Base-by-base conservation (phyloP, 768 basidiomycete genomes). In the Trichaptum fuscoviolaceum region DNA sequence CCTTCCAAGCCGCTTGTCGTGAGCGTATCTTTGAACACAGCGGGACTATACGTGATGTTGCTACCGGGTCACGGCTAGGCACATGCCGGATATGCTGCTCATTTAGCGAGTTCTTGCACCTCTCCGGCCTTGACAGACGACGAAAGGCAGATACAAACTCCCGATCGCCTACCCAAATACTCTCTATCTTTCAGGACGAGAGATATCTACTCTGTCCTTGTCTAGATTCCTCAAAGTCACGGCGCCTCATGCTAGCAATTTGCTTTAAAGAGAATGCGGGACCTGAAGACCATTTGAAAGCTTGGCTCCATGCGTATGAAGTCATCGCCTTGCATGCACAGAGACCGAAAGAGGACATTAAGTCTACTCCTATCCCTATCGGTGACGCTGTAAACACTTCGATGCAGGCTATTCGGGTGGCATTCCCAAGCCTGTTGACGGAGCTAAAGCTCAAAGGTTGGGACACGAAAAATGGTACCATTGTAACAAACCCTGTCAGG, bases 51-150 rank as follows among this genome's bases (percentile, higher is more conserved):
- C 76, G 81, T 17, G 78, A 83, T 62, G 65, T 73, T 6, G 57
- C 67, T n/a, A 77, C 77, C 6, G 74, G 77, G 57, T 69, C 42
- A 7, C 68, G 72, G 23, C 71, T 83, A 0, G 87, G 86, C 1
- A 75, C 71, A 15, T 87, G 84, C 66, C 72, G 74, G n/a, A 79
- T 88, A 58, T 87, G 87, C 57, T 80, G 81, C 1, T 79, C 82
- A 0, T 74, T 86, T 58, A 76, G 77, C 9, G 69, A 75, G 1
- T 74, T 80, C 62, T 69, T 78, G 60, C 67, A 66, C 27, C 66
- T 69, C n/a, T 63, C 74, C 60, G 72, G 76, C 23, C 75, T 76
- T 30, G 63, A 70, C 15, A 67, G 68, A 27, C 67, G 30, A 6
- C 36, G 26, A 17, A 35, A 72, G 20, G 57, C 64, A 5, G 65